Evolutionary conservation across 768 basidiomycete genomes (phyloP).

Genomic region (Lanmaoa rubissima): DNA sequence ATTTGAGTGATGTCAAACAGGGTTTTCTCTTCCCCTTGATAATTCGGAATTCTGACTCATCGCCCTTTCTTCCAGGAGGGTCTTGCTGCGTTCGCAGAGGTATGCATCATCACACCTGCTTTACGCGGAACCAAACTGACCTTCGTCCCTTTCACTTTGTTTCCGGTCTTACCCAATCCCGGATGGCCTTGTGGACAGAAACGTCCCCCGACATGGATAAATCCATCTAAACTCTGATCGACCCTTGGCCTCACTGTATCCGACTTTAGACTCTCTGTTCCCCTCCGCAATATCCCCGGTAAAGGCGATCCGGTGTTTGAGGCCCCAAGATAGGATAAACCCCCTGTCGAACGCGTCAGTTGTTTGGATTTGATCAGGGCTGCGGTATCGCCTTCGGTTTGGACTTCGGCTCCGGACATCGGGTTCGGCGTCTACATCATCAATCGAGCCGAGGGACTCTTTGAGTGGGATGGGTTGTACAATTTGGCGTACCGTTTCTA

Average conservation of each 20-base stretch:
- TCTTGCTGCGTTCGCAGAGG: conserved; percentile 56
- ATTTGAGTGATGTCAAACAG: conserved; percentile 3
- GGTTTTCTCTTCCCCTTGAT: neutral
- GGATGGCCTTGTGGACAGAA: conserved; percentile 3
- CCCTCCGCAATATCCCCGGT: neutral
- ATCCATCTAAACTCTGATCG: conserved; percentile 21
- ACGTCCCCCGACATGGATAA: conserved; percentile 20
- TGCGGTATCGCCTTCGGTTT: neutral
- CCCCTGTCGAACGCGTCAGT: neutral
- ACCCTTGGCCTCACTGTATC: neutral
- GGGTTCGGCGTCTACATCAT: neutral
- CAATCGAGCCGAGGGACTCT: neutral
- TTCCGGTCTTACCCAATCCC: conserved; percentile 10
- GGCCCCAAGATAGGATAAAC: neutral
- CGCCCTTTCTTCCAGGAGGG: conserved; percentile 52
- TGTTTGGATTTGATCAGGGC: neutral
- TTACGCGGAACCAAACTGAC: too few relatives aligned
- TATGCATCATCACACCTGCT: too few relatives aligned
- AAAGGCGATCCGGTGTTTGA: neutral
- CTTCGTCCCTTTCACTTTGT: too few relatives aligned
- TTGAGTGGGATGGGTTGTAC: neutral
- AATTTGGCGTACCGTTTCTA: neutral
- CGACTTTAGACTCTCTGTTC: neutral
- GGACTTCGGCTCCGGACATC: too few relatives aligned
- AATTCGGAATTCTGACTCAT: conserved; percentile 15